Conservation (phyloP, 306 rosid genomes). For the Inga leiocalycina region DNA sequence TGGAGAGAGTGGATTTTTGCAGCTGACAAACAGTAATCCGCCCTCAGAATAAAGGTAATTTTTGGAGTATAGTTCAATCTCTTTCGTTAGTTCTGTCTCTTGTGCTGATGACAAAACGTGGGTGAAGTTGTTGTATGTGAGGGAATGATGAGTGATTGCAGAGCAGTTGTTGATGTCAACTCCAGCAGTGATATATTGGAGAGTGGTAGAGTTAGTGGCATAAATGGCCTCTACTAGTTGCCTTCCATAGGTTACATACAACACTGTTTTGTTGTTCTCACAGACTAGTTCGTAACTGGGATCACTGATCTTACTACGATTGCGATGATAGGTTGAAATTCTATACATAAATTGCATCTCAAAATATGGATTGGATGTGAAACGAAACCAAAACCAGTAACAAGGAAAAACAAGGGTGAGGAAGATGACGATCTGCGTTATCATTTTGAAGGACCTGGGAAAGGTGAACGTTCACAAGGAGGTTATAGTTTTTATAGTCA, state of each 20-base stretch:
- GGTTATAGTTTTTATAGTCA: too few relatives aligned
- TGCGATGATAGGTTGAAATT: neutral
- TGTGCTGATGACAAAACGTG: too few relatives aligned
- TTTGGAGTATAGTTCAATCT: too few relatives aligned
- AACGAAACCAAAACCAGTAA: neutral
- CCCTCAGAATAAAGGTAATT: fast-evolving
- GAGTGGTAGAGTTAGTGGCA: neutral
- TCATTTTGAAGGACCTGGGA: too few relatives aligned
- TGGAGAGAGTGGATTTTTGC: neutral
- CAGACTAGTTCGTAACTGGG: neutral
- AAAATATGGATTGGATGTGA: neutral
- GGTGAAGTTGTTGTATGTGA: neutral
- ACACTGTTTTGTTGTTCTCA: neutral
- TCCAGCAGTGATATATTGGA: neutral
- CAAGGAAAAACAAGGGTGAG: too few relatives aligned
- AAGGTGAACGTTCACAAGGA: too few relatives aligned
- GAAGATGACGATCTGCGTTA: too few relatives aligned
- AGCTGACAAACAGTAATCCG: neutral
- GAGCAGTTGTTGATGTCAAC: neutral
- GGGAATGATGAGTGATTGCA: neutral
- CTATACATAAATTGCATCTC: neutral
- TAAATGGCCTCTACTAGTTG: neutral
- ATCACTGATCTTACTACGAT: neutral
- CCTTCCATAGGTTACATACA: neutral
- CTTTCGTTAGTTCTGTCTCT: too few relatives aligned